These are phyloP conservation scores for Flammula alnicola DNA, from an alignment of 1,284 basidiomycete species.

Conservation along the genomic window DNA sequence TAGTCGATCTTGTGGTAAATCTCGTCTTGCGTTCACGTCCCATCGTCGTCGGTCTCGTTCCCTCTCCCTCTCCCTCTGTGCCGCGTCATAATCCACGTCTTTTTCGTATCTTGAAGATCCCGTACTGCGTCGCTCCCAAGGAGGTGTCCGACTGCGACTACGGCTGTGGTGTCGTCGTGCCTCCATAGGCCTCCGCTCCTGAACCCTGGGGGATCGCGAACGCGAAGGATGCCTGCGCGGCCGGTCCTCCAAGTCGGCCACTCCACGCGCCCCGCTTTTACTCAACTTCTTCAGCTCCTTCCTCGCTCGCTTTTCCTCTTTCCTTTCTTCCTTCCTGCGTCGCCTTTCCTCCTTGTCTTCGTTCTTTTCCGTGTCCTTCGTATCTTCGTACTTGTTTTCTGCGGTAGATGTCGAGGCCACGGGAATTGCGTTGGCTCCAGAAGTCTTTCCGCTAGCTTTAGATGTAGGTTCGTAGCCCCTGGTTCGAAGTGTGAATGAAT, in stretches of 20 bases:
- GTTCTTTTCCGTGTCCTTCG: constrained; percentile 19
- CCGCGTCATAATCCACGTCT: constrained; percentile 44
- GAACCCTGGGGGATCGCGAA: constrained; percentile 30
- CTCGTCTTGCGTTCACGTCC: constrained; percentile 48
- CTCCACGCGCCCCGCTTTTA: constrained; percentile 28
- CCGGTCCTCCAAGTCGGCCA: constrained; percentile 29
- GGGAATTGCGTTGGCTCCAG: constrained; percentile 30
- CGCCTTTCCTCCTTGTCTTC: constrained; percentile 61
- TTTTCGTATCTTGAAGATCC: no score
- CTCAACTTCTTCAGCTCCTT: constrained; percentile 51
- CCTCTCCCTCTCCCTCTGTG: constrained; percentile 52
- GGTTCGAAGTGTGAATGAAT: constrained; percentile 5
- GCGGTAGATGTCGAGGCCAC: constrained; percentile 39
- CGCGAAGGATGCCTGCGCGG: constrained; percentile 26
- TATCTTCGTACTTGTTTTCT: constrained; percentile 26
- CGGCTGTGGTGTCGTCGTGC: constrained; percentile 30
- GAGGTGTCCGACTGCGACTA: constrained; percentile 27
- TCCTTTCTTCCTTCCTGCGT: constrained; percentile 60
- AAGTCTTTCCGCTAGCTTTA: constrained; percentile 21
- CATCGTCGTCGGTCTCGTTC: constrained; percentile 56
- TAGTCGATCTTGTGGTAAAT: constrained; percentile 17
- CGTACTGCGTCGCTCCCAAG: constrained; percentile 16
- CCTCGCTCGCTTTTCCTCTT: constrained; percentile 58
- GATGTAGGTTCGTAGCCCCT: constrained; percentile 65
- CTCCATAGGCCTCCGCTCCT: constrained; percentile 19